Evolutionary conservation across 345 rosid species (phyloP), one percentile per base, ranked within the genome.

Genomic region (Mallotus nudiflorus): DNA sequence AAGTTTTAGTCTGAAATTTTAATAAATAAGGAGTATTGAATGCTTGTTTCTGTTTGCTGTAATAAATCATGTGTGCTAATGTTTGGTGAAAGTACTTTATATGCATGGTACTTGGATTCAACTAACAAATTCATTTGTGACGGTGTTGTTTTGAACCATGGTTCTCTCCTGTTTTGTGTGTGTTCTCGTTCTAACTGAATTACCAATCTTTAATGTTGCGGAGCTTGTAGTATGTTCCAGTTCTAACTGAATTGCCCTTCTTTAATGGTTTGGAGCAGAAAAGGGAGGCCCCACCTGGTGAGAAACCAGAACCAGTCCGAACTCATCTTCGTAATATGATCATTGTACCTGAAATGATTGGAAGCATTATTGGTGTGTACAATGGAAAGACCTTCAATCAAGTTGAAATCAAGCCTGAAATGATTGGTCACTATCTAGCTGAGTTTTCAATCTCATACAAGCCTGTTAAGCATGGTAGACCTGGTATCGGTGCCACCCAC

Each of bases 391-490:
- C 97, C 29, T 93, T 93, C 65, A 93, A 93, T 73, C 98, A 93
- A 71, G 92, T 91, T 24, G 98, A 93, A 66, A 91, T 93, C 85
- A 93, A 93, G 86, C 97, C 96, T 0, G 98, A 93, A 77, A 93
- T 93, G 98, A 93, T 93, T 69, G 75, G 69, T 6, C 80, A 66
- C 29, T 72, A 72, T 64, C 53, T 72, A 15, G 81, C 77, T 2
- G 81, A 77, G 73, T 77, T 77, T 65, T 77, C 77, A 35, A 77
- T 77, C 39, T 62, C 73, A 28, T 77, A 77, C 81, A 77, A 77
- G 86, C 97, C 98, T 2, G 96, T 93, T 6, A 93, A 91, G 96
- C 98, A 93, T 5, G 98, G 98, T 60, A 89, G 94, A 75, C 98
- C 97, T 13, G 97, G 98, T 80, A 83, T 89, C 27, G 98, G 98